These are phyloP conservation scores for Trichosanthes truncata DNA, from an alignment of 306 rosid species.

Conservation along the genomic window DNA sequence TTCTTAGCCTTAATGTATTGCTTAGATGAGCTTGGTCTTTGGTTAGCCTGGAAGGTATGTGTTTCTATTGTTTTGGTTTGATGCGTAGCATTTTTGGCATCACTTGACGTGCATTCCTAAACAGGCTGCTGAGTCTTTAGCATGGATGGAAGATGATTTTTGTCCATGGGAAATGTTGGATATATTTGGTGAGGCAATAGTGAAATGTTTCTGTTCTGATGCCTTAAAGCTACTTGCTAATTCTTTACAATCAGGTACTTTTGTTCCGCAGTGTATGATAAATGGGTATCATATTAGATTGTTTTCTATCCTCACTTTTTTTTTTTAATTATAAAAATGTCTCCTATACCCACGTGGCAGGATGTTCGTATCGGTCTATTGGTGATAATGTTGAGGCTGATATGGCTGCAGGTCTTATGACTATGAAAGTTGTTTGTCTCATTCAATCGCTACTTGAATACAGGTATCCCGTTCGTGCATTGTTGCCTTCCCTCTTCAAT, in stretches of 20 bases:
- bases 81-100: conserved; percentile 9
- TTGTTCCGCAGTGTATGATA: background rate
- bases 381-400: conserved; percentile 25
- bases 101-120: conserved; percentile 1
- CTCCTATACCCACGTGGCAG: conserved; percentile 5
- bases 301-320: conserved; percentile 8
- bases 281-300: background rate
- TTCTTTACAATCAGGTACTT: conserved; percentile 39
- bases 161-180: conserved; percentile 32
- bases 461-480: conserved; percentile 36
- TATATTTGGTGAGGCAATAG: conserved; percentile 33
- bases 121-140: conserved; percentile 64
- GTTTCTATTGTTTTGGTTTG: background rate
- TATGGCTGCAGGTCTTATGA: conserved; percentile 36
- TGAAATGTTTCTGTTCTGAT: conserved; percentile 37
- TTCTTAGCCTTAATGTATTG: conserved; percentile 35
- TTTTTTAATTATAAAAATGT: background rate
- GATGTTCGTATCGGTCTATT: conserved; percentile 46
- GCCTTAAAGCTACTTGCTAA: conserved; percentile 21
- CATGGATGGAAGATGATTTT: conserved; percentile 24
- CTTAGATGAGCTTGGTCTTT: conserved; percentile 65
- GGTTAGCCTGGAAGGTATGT: conserved; percentile 66
- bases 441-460: conserved; percentile 57
- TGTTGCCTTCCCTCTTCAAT: background rate
- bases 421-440: conserved; percentile 64